Percentiles rank a stretch among this genome's conserved stretches.
phyloP scores from a whole-genome alignment of 306 rosid genomes.

The Dryas alaskensis region DNA sequence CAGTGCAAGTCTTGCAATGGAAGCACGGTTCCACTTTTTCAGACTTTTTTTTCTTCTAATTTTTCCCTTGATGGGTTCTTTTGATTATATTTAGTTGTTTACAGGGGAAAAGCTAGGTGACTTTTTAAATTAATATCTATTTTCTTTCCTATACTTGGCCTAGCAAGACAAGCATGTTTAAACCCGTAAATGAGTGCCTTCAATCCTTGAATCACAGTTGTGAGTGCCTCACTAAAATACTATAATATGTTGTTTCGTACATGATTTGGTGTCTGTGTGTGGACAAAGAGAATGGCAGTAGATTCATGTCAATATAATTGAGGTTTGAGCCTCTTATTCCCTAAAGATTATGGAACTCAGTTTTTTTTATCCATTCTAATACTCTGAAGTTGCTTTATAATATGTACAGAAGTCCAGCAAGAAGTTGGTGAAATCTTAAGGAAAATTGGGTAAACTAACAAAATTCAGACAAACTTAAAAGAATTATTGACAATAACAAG shows the following conservation, averaged over 20 bases:
- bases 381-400: neutral
- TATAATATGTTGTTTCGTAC: neutral
- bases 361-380: neutral
- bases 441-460: neutral
- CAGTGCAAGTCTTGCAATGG: conserved; percentile 11
- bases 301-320: neutral
- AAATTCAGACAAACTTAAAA: conserved; percentile 3
- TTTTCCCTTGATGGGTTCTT: neutral
- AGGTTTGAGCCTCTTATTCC: neutral
- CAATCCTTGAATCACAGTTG: neutral
- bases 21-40: conserved; percentile 15
- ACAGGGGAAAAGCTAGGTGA: conserved; percentile 8
- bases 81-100: conserved; percentile 15
- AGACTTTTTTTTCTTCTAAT: neutral
- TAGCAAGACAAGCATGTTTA: conserved; percentile 1
- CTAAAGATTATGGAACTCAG: neutral
- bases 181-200: conserved; percentile 9
- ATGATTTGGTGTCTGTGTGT: neutral
- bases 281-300: neutral
- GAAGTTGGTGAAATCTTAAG: neutral
- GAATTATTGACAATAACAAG: conserved; percentile 8
- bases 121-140: conserved; percentile 14
- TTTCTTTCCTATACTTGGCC: neutral
- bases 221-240: neutral
- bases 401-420: neutral